Evolutionary conservation across 305 asterid genomes (phyloP), one percentile per base, ranked within the genome.

Genomic region (Petunia hybrid): DNA sequence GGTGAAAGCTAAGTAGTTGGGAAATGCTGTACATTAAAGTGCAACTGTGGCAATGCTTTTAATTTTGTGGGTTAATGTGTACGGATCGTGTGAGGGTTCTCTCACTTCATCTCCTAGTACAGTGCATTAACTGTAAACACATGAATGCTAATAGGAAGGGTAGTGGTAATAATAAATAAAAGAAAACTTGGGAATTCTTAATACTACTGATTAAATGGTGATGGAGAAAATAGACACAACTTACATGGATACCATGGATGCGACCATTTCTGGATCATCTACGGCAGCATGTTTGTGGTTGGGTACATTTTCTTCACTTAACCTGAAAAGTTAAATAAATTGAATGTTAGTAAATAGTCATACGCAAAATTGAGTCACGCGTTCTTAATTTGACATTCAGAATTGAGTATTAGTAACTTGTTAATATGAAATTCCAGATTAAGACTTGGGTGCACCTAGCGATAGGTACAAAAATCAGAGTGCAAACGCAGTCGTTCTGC

Each of bases 181-280:
- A 8, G 70, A 53, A 4, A 66, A n/a, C 64, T 80, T 53, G 0
- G 5, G 39, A 8, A 4, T 38, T 22, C 40, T 51, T 57, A 57
- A 35, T 35, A 73, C 62, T 73, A 65, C 22, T 39, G 46, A 65
- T 4, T 5, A 39, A 65, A 65, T 8, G 4, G 10, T 43, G 31
- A 79, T 61, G 16, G 35, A 79, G 76, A 66, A 46, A 67, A 45
- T 46, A 80, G 53, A 77, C 61, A 43, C 5, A 64, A 87, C 95
- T 87, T 83, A 93, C 98, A 81, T 88, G 35, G 91, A 82, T 81
- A 95, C 98, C 89, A 88, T 80, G 75, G 91, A 86, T 53, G 90
- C 96, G 31, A 92, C 90, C 62, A 84, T 85, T 61, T 93, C 98
- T 46, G 97, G 98, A 89, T 95, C 91, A 55, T 90, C 93, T 5